Evolutionary conservation across 2,329 filamentous ascomycete species (phyloP), one percentile per base, ranked within the genome.

Genomic region (Rhexocercosporidium sp.): DNA sequence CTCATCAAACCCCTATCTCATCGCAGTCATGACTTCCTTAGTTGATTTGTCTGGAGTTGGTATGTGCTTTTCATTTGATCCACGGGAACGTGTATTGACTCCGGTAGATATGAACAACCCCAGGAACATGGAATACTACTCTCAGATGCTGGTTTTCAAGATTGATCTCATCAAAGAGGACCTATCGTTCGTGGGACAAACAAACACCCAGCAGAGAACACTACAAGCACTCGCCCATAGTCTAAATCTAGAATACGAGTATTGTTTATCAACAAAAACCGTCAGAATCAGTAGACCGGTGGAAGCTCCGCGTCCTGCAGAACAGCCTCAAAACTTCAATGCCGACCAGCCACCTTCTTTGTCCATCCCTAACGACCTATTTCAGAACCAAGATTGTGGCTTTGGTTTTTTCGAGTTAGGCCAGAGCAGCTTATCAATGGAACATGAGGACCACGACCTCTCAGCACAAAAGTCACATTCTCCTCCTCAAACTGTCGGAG

Each of bases 81-180:
- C n/a, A n/a, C n/a, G n/a, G n/a, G n/a, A n/a, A 20, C 25, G 34
- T 25, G 14, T 18, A 44, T 60, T 65, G 25, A 66, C 53, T 25
- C 2, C 34, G 16, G 47, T 51, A 71, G 69, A 71, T 46, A 64
- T 71, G 68, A 71, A 71, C 16, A 60, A 65, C 34, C 61, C 62
- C 3, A 37, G 37, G 20, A 71, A 69, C 53, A 65, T 69, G 34
- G 46, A 60, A 22, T 27, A 70, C 8, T 71, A 68, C 56, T 44
- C 62, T 3, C 62, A 70, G 59, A 41, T 71, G 7, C 31, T 70
- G 14, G 44, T 64, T n/a, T 71, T 71, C 59, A 70, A 68, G 29
- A 66, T 44, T 25, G 63, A 64, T 11, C 12, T 16, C 7, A 54
- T 39, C 39, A 44, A 29, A 46, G 31, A 56, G n/a, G 64, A 65